Evolutionary conservation across 345 rosid species (phyloP).

Genomic region (Arabidopsis arenosa): DNA sequence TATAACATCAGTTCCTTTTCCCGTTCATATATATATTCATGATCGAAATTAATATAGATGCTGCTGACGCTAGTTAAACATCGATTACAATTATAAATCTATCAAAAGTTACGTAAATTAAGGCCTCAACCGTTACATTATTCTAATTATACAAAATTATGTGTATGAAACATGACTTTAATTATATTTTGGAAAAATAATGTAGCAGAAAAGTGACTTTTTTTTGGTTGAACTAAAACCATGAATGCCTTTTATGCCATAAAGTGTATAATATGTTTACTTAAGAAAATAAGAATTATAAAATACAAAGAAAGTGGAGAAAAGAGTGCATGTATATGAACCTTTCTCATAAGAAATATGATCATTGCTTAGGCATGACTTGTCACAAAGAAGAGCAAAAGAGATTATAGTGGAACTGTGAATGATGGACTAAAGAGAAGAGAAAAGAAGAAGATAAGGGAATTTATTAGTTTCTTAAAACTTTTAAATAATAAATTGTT

Average conservation of each 20-base stretch:
- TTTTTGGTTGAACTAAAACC: constrained; percentile 5
- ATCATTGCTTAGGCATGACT: constrained; percentile 42
- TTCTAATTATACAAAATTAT: too few relatives aligned
- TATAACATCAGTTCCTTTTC: not conserved
- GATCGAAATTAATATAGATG: not conserved
- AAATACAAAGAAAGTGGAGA: constrained; percentile 35
- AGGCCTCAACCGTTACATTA: not conserved
- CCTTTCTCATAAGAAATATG: constrained; percentile 36
- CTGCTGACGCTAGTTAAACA: not conserved
- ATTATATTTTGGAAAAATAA: constrained; percentile 1
- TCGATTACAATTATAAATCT: not conserved
- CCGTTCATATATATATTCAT: not conserved
- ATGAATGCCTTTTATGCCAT: constrained; percentile 25
- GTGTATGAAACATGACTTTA: not conserved
- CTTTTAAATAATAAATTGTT: constrained; percentile 13
- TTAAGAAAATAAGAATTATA: constrained; percentile 1
- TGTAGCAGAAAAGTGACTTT: not conserved
- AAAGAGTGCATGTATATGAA: constrained; percentile 39
- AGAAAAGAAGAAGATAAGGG: constrained; percentile 39
- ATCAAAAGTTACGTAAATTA: not conserved
- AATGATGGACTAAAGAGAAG: constrained; percentile 42
- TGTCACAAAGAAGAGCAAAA: constrained; percentile 44
- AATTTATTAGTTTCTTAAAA: constrained; percentile 1
- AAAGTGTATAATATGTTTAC: constrained; percentile 22
- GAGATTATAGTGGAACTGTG: constrained; percentile 43